Percentiles rank a stretch among this genome's conserved stretches.
Conservation (phyloP, 345 rosid genomes). For the Xanthoceras sorbifolium region DNA sequence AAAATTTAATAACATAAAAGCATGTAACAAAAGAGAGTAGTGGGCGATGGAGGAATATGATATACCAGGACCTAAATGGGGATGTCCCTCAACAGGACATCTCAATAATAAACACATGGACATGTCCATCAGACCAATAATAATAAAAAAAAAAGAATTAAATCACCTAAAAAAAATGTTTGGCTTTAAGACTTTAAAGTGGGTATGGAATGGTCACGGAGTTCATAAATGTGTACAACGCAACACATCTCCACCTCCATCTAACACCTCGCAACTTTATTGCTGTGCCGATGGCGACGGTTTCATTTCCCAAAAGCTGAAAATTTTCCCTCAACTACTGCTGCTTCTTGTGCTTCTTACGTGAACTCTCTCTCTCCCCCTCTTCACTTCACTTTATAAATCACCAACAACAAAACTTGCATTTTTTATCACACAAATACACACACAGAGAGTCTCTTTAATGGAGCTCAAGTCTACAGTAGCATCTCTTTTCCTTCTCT, state of each 20-base stretch:
- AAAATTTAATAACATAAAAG: not conserved
- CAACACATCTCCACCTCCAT: constrained; percentile 24
- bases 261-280: constrained; percentile 23
- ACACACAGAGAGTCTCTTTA: no score
- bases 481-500: constrained; percentile 24
- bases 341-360: not conserved
- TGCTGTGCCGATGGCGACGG: constrained; percentile 34
- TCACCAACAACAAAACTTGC: not conserved
- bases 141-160: not conserved
- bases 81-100: constrained; percentile 34
- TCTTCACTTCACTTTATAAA: not conserved
- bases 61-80: constrained; percentile 2
- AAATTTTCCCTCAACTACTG: not conserved
- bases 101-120: constrained; percentile 43
- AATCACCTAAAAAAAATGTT: not conserved
- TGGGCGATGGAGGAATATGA: constrained; percentile 8
- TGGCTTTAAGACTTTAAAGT: not conserved
- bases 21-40: constrained; percentile 1
- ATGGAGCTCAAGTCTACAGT: constrained; percentile 33
- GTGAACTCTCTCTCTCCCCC: not conserved
- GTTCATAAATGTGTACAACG: constrained; percentile 34
- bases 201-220: constrained; percentile 12
- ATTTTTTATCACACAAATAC: no score
- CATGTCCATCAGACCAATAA: constrained; percentile 22
- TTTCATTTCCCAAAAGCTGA: constrained; percentile 18